These are phyloP conservation scores for Ascoidea tarda DNA, from an alignment of 805 yeast species.

Conservation along the genomic window DNA sequence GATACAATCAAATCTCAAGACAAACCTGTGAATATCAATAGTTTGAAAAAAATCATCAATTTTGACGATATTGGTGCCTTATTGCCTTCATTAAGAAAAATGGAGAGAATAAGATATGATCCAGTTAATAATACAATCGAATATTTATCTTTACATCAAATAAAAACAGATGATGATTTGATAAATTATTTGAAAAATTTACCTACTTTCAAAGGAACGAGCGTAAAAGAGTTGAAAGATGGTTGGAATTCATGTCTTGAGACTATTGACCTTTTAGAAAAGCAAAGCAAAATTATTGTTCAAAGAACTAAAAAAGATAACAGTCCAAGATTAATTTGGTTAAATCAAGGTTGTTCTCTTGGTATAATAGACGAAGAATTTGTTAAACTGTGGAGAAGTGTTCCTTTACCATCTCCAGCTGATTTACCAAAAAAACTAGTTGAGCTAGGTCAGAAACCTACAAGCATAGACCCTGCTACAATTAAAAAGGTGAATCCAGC, in stretches of 20 bases:
- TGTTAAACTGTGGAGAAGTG: conserved; percentile 64
- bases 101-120: conserved; percentile 66
- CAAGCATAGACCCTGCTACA: conserved; percentile 96
- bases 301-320: conserved; percentile 87
- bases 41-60: conserved; percentile 53
- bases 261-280: conserved; percentile 68
- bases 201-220: conserved; percentile 74
- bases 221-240: conserved; percentile 70
- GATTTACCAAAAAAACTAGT: conserved; percentile 68
- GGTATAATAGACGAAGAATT: conserved; percentile 70
- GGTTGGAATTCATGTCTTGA: conserved; percentile 91
- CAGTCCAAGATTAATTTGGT: conserved; percentile 88
- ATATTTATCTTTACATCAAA: conserved; percentile 81
- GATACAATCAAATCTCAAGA: conserved; percentile 70
- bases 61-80: conserved; percentile 39
- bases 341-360: conserved; percentile 43
- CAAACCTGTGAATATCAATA: conserved; percentile 50
- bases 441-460: conserved; percentile 86
- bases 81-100: conserved; percentile 55
- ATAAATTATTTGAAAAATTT: conserved; percentile 62
- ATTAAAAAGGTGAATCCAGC: conserved; percentile 49
- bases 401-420: conserved; percentile 68
- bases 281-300: conserved; percentile 64
- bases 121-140: conserved; percentile 52
- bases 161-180: conserved; percentile 67